Base-by-base conservation (phyloP, 192 early-diverging fungal species). In the Tieghemiomyces parasiticus region DNA sequence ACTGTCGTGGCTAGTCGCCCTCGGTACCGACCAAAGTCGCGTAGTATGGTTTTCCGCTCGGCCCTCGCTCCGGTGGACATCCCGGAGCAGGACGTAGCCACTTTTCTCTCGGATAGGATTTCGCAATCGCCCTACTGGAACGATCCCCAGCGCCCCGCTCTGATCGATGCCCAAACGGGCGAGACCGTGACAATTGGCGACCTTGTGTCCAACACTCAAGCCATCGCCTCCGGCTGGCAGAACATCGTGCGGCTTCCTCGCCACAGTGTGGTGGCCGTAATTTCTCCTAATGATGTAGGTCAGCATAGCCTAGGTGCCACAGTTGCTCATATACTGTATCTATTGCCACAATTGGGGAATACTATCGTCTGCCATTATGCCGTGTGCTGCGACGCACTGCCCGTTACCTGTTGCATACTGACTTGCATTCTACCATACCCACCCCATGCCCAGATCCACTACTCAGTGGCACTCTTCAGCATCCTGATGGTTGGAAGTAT, bases 121-220 rank as follows among this genome's bases (percentile, higher is more conserved):
- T 71, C 55, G 61, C 64, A 28, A 67, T 69, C 60, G 63, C 48
- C 8, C 63, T 67, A 22, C 34, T 77, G 22, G 66, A 29, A 34
- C 68, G 34, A 24, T n/a, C 0, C 53, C 35, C n/a, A 58, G 67
- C 3, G 46, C 50, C 50, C 62, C 52, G 24, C 69, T 70, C 61
- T 65, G 70, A 22, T 71, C 70, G 19, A 72, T 72, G 14, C 68
- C 48, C 72, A 78, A 28, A 78, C 75, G 28, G 84, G 85, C 20
- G 83, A 91, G 52, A 77, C 81, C 19, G 70, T 92, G 16, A 85
- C 78, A 1, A 20, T 56, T 10, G 54, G 32, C 19, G 31, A 56
- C 24, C 65, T 89, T 19, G 76, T 84, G 38, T 67, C 85, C 4
- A 87, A 83, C 30, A 92, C 91, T 71, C 74, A 78, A 20, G 74